Conservation (phyloP, 1,139 yeast genomes). For the Ogataea hybrid region DNA sequence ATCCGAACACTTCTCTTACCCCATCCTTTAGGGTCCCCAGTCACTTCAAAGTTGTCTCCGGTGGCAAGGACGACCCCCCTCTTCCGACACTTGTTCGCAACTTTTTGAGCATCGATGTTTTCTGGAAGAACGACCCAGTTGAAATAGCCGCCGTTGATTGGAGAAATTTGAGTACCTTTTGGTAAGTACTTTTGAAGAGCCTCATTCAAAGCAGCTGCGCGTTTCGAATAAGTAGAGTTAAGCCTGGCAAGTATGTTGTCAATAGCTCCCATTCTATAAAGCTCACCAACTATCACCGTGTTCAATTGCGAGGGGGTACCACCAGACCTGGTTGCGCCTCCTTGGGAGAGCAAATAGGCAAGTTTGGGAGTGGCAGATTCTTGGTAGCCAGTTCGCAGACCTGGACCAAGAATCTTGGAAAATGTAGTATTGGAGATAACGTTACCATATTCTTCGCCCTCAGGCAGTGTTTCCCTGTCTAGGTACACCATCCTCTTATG, state of each 20-base stretch:
- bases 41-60: conserved; percentile 74
- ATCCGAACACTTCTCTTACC: conserved; percentile 59
- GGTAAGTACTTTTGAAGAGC: conserved; percentile 52
- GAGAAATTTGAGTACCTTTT: conserved; percentile 47
- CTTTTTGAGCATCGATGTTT: conserved; percentile 43
- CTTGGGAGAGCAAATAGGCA: conserved; percentile 61
- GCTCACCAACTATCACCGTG: conserved; percentile 64
- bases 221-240: conserved; percentile 42
- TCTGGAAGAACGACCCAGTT: conserved; percentile 73
- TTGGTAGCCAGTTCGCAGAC: conserved; percentile 85
- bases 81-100: conserved; percentile 43
- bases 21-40: conserved; percentile 58
- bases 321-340: conserved; percentile 86
- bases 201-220: conserved; percentile 45
- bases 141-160: conserved; percentile 88
- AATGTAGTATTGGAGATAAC: conserved; percentile 78
- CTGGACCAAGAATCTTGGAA: conserved; percentile 85
- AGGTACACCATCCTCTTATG: conserved; percentile 35
- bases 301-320: conserved; percentile 85
- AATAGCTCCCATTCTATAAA: conserved; percentile 50
- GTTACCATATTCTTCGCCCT: conserved; percentile 51
- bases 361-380: conserved; percentile 63
- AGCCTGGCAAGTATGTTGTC: conserved; percentile 50
- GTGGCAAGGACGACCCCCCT: conserved; percentile 64
- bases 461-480: conserved; percentile 38